Percentiles rank a stretch among this genome's conserved stretches.
Evolutionary conservation across 805 yeast genomes (phyloP).

Genomic region (Candida suzukii): DNA sequence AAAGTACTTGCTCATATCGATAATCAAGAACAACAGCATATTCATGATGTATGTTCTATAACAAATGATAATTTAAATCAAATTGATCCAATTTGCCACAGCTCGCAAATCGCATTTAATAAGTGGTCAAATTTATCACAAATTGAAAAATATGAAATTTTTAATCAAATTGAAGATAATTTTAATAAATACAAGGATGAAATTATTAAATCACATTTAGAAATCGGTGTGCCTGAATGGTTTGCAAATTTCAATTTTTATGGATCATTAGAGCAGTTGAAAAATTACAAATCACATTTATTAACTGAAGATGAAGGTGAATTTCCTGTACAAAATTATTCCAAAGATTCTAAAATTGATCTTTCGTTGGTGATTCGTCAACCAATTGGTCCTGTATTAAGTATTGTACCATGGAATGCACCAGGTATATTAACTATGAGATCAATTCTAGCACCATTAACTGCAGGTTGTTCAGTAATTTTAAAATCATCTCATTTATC

Average conservation of each 20-base stretch:
- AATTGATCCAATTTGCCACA: constrained; percentile 7
- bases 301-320: constrained; percentile 10
- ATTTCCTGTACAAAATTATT: constrained; percentile 13
- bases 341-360: constrained; percentile 1
- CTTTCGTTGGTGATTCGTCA: constrained; percentile 23
- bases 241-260: constrained; percentile 28
- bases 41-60: constrained; percentile 5
- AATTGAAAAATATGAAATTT: constrained; percentile 7
- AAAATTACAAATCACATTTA: constrained; percentile 22
- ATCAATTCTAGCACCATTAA: constrained; percentile 35
- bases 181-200: constrained; percentile 8
- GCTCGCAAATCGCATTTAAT: constrained; percentile 10
- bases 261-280: constrained; percentile 23
- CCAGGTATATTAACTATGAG: constrained; percentile 34
- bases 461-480: constrained; percentile 43
- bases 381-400: constrained; percentile 39
- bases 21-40: too few species aligned
- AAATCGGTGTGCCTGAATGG: constrained; percentile 30
- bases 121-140: constrained; percentile 11
- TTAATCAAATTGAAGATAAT: constrained; percentile 5
- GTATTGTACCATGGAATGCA: constrained; percentile 45
- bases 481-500: constrained; percentile 34
- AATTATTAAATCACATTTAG: constrained; percentile 17
- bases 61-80: background rate
- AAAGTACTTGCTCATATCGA: constrained; percentile 5